A percentile compares a stretch with the other conserved stretches of the same genome.
phyloP scores from a whole-genome alignment of 2,329 filamentous ascomycete species.

The Talaromyces islandicus region DNA sequence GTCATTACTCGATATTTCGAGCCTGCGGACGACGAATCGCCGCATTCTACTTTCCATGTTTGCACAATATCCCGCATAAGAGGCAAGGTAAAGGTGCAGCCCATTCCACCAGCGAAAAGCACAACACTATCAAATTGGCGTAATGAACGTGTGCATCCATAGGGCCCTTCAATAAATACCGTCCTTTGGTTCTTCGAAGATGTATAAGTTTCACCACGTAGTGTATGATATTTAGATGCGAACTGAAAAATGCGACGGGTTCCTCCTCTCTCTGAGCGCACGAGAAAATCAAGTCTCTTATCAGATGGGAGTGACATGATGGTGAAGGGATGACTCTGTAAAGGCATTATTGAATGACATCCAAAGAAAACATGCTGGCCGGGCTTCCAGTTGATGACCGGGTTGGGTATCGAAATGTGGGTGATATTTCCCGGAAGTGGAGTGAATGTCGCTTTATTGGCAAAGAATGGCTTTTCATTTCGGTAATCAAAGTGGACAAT shows the following conservation, averaged over 20 bases:
- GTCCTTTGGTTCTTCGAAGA: slow-evolving; percentile 19
- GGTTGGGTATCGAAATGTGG: slow-evolving; percentile 50
- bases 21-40: neutral
- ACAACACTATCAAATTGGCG: slow-evolving; percentile 57
- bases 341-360: slow-evolving; percentile 49
- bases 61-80: slow-evolving; percentile 51
- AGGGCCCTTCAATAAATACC: slow-evolving; percentile 51
- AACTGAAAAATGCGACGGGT: slow-evolving; percentile 48
- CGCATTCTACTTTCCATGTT: slow-evolving; percentile 35
- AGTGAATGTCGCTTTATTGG: slow-evolving; percentile 40
- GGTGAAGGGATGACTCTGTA: slow-evolving; percentile 62
- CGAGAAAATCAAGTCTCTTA: slow-evolving; percentile 50
- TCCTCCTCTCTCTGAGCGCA: slow-evolving; percentile 50
- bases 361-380: slow-evolving; percentile 60
- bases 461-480: slow-evolving; percentile 22
- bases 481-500: slow-evolving; percentile 29
- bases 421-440: slow-evolving; percentile 52
- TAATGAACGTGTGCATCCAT: slow-evolving; percentile 46
- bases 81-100: slow-evolving; percentile 54
- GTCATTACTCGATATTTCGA: slow-evolving; percentile 9
- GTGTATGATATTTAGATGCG: slow-evolving; percentile 37
- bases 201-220: slow-evolving; percentile 16
- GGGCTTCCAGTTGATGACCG: slow-evolving; percentile 53
- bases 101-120: slow-evolving; percentile 55
- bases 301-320: slow-evolving; percentile 53